phyloP scores from a whole-genome alignment of 768 basidiomycete species.

The Infundibulicybe gibba region DNA sequence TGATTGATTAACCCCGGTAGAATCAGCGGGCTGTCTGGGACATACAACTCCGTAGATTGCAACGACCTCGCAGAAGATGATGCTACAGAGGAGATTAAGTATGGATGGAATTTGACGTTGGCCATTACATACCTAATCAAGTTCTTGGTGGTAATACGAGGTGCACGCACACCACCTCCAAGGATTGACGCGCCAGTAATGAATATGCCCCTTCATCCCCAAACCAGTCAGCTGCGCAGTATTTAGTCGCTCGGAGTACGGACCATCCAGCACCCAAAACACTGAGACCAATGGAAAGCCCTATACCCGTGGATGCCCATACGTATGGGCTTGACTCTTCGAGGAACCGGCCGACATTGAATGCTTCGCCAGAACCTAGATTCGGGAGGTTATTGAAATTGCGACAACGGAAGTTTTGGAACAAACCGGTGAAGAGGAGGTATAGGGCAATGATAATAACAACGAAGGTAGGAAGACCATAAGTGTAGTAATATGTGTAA shows the following conservation, averaged over 20 bases:
- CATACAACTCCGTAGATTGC: conserved; percentile 95
- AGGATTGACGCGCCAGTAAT: conserved; percentile 95
- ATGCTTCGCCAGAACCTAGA: conserved; percentile 81
- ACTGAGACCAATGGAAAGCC: conserved; percentile 89
- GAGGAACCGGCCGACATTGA: conserved; percentile 92
- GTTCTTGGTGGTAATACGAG: conserved; percentile 96
- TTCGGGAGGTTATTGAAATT: background rate
- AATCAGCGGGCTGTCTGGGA: conserved; percentile 9
- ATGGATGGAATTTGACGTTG: background rate
- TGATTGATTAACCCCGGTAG: background rate
- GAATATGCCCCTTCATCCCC: conserved; percentile 83
- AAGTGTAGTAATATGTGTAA: conserved; percentile 52
- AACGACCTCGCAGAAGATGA: conserved; percentile 99
- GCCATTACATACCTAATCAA: conserved; percentile 72
- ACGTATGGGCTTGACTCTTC: conserved; percentile 93
- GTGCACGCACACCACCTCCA: conserved; percentile 91
- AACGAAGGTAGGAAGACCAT: conserved; percentile 68
- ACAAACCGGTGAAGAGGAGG: conserved; percentile 83
- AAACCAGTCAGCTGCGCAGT: conserved; percentile 1
- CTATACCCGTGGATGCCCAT: conserved; percentile 90
- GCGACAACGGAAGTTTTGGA: background rate
- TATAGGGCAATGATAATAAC: conserved; percentile 72
- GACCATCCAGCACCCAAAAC: conserved; percentile 96
- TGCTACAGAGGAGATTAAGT: conserved; percentile 42
- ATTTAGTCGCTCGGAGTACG: conserved; percentile 19